Evolutionary conservation across 805 yeast genomes (phyloP).

Genomic region (Starmerella etchellsii): DNA sequence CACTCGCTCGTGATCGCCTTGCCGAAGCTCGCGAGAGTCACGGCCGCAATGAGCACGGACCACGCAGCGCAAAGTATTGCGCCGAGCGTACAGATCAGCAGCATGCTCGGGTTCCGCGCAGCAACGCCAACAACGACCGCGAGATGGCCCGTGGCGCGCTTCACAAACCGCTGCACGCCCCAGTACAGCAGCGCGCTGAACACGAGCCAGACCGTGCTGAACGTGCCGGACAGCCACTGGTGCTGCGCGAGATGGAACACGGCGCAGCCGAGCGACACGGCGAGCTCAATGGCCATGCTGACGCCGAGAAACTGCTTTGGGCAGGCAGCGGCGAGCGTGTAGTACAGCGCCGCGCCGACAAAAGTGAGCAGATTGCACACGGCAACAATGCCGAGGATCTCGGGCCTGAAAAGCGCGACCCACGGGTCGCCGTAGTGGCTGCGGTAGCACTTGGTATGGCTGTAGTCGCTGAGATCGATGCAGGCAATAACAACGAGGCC

Average conservation of each 20-base stretch:
- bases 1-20: slow-evolving; percentile 45
- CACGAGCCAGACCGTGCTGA: slow-evolving; percentile 51
- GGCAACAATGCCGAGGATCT: slow-evolving; percentile 61
- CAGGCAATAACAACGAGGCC: slow-evolving; percentile 65
- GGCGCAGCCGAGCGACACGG: slow-evolving; percentile 62
- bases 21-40: slow-evolving; percentile 63
- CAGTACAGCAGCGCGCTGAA: slow-evolving; percentile 60
- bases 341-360: slow-evolving; percentile 43
- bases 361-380: slow-evolving; percentile 49
- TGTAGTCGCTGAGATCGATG: slow-evolving; percentile 53
- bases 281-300: slow-evolving; percentile 54
- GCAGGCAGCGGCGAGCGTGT: slow-evolving; percentile 47
- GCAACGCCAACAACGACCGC: slow-evolving; percentile 66
- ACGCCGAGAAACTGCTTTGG: slow-evolving; percentile 56
- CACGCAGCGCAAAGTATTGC: slow-evolving; percentile 47
- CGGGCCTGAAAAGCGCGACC: slow-evolving; percentile 45
- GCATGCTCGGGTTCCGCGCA: slow-evolving; percentile 55
- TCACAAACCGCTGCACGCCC: slow-evolving; percentile 57
- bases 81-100: slow-evolving; percentile 50
- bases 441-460: slow-evolving; percentile 38
- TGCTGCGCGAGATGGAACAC: slow-evolving; percentile 54
- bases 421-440: slow-evolving; percentile 43
- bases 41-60: slow-evolving; percentile 50
- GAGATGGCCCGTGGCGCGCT: slow-evolving; percentile 58
- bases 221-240: slow-evolving; percentile 72